These are phyloP conservation scores for Coemansia sp. DNA, from an alignment of 192 early-diverging fungal species.

Conservation along the genomic window DNA sequence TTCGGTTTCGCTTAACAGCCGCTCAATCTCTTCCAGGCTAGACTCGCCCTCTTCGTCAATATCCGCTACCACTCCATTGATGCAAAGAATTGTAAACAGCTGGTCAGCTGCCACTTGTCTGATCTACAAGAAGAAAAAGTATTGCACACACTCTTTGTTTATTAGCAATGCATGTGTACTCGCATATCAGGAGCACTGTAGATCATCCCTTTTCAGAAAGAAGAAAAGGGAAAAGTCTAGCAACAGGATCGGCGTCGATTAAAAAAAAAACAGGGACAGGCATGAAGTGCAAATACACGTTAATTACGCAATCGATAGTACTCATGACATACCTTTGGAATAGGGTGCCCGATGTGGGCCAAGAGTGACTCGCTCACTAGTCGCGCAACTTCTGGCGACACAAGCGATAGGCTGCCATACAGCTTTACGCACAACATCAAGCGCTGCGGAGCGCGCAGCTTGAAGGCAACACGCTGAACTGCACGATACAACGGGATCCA, in stretches of 20 bases:
- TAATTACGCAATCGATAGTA: background rate
- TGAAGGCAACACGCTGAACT: constrained; percentile 42
- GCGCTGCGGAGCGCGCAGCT: constrained; percentile 34
- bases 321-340: constrained; percentile 28
- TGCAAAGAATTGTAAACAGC: constrained; percentile 39
- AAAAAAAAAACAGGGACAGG: background rate
- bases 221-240: constrained; percentile 11
- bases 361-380: constrained; percentile 33
- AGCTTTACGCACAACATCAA: constrained; percentile 48
- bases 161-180: constrained; percentile 4
- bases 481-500: constrained; percentile 41
- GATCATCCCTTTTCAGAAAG: constrained; percentile 4
- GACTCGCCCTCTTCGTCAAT: constrained; percentile 14
- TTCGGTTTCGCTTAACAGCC: constrained; percentile 38
- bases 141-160: constrained; percentile 3
- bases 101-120: constrained; percentile 49
- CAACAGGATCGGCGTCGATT: background rate
- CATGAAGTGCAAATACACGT: background rate
- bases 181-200: background rate
- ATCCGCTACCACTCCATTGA: constrained; percentile 30
- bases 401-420: constrained; percentile 43
- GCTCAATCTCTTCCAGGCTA: constrained; percentile 26
- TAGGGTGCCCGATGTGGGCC: constrained; percentile 39
- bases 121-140: constrained; percentile 39
- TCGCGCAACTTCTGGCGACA: constrained; percentile 24